These are phyloP conservation scores for Mesembryanthemum crystallinum DNA, from an alignment of 148 eudicot genomes.

Conservation along the genomic window DNA sequence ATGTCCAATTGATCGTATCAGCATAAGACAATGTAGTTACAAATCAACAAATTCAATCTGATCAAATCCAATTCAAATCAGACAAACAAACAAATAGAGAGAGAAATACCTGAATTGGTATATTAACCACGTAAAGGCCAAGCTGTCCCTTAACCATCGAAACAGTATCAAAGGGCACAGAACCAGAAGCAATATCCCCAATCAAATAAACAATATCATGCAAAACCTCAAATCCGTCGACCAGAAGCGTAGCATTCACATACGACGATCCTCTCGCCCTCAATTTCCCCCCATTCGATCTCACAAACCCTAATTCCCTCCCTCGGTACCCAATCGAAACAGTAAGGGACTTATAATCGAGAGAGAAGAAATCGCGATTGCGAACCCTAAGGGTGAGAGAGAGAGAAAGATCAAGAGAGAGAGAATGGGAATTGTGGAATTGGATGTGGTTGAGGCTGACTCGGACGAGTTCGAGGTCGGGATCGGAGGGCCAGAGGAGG, in stretches of 20 bases:
- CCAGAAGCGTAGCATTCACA: slow-evolving; percentile 40
- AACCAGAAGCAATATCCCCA: slow-evolving; percentile 50
- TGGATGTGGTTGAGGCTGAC: slow-evolving; percentile 34
- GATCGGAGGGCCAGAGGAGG: slow-evolving; percentile 53
- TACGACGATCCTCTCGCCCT: slow-evolving; percentile 39
- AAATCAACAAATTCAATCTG: background rate
- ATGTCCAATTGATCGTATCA: background rate
- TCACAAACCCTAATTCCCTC: slow-evolving; percentile 41
- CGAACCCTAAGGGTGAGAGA: slow-evolving; percentile 34
- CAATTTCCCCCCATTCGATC: slow-evolving; percentile 33
- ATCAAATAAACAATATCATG: slow-evolving; percentile 53
- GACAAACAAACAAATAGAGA: background rate
- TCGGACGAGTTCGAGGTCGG: slow-evolving; percentile 42
- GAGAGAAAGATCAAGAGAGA: slow-evolving; percentile 43
- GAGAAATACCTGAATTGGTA: slow-evolving; percentile 46
- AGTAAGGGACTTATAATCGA: slow-evolving; percentile 29
- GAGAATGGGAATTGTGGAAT: slow-evolving; percentile 33
- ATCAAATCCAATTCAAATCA: background rate
- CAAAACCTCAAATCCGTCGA: slow-evolving; percentile 45
- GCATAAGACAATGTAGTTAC: background rate
- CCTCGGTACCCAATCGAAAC: slow-evolving; percentile 46
- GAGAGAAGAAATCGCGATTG: slow-evolving; percentile 45
- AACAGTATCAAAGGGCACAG: slow-evolving; percentile 52
- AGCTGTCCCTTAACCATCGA: slow-evolving; percentile 34
- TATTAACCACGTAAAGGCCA: slow-evolving; percentile 29